phyloP scores from a whole-genome alignment of 805 yeast species.

The Blastobotrys terrestris region DNA sequence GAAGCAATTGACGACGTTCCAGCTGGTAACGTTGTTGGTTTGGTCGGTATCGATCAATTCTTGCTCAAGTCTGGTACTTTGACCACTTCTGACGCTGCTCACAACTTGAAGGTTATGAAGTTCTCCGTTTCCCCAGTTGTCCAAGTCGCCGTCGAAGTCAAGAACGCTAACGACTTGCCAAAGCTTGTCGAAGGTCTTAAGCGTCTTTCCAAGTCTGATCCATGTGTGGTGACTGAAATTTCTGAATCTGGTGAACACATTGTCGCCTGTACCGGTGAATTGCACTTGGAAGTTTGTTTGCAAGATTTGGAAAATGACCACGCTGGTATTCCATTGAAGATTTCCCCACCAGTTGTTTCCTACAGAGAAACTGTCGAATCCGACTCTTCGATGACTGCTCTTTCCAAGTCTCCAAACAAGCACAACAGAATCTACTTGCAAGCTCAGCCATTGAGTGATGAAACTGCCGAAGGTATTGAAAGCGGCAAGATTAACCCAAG shows the following conservation, averaged over 20 bases:
- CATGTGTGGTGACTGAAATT: conserved; percentile 89
- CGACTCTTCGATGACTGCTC: conserved; percentile 92
- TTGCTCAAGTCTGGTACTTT: conserved; percentile 98
- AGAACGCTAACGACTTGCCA: conserved; percentile 99
- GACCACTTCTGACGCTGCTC: conserved; percentile 93
- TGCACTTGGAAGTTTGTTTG: conserved; percentile 97
- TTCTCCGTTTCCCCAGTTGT: conserved; percentile 99
- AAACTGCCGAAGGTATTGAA: conserved; percentile 88
- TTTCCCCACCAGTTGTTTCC: conserved; percentile 95
- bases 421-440: conserved; percentile 99
- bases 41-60: conserved; percentile 99
- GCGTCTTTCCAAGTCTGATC: conserved; percentile 99
- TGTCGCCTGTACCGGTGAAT: conserved; percentile 99
- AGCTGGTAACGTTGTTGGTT: conserved; percentile 99
- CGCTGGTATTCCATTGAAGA: conserved; percentile 98
- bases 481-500: conserved; percentile 85
- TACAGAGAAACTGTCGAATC: conserved; percentile 97
- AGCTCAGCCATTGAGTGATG: conserved; percentile 96
- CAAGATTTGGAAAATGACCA: conserved; percentile 95
- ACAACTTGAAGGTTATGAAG: conserved; percentile 99
- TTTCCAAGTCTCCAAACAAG: conserved; percentile 99
- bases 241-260: conserved; percentile 97
- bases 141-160: conserved; percentile 98
- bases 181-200: conserved; percentile 99
- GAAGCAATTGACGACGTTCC: conserved; percentile 99